Base-by-base conservation (phyloP, 1,284 basidiomycete species). In the Rhodotorula mucilaginosa region DNA sequence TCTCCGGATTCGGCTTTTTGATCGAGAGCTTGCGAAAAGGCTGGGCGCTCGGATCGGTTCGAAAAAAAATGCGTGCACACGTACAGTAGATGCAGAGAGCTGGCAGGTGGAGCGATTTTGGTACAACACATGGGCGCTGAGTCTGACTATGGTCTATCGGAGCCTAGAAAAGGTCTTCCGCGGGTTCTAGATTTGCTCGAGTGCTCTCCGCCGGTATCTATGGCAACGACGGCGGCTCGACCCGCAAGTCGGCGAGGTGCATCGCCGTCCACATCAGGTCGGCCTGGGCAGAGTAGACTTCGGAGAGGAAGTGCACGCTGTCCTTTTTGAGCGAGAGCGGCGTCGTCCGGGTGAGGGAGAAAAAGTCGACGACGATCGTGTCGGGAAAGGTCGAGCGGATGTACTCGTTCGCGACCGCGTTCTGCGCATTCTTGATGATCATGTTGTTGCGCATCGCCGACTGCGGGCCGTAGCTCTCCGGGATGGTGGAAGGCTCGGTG, bases 381-480 rank as follows among this genome's bases (percentile, higher is more conserved):
- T 26, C 54, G 26, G n/a, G 23, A 18, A 26, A 56, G 8, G 19
- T 18, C 49, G 23, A 18, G 19, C 26, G 12, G 26, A 26, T 26
- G 29, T 29, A 56, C 54, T 56, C 54, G 54, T 26, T n/a, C 26
- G 26, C 54, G 54, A 56, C 54, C 26, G 54, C 54, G 54, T 56
- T 56, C 16, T 56, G 54, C 29, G 54, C 54, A 26, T 26, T 13
- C n/a, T 56, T 26, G 54, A 56, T 56, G 54, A 26, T 56, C 26
- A 56, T n/a, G 54, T 56, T 56, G 54, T 56, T 56, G 54, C 54
- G 54, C 54, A 56, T 56, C 13, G 54, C 54, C 54, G n/a, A 56
- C 54, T 56, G 54, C 26, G 54, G 54, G 1, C 54, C 54, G 26
- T 56, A 56, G n/a, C 15, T 29, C 5, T n/a, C 54, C n/a, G 54